A percentile compares a stretch with the other conserved stretches of the same genome.
Evolutionary conservation across 768 basidiomycete species (phyloP).

Genomic region (Macrocybe gigantea): DNA sequence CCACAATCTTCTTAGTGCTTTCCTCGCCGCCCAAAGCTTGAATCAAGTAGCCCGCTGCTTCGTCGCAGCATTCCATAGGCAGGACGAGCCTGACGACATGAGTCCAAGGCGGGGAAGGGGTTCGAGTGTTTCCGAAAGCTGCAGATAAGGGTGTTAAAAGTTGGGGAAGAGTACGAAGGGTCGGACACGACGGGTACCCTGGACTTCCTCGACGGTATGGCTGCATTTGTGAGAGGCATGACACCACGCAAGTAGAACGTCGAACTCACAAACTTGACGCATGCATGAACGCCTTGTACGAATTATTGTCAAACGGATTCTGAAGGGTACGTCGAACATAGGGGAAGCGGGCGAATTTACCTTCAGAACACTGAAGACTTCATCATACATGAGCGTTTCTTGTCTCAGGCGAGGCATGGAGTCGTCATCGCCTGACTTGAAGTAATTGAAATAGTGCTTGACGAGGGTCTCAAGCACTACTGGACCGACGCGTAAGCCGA

Average conservation of each 20-base stretch:
- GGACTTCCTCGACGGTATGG: conserved; percentile 82
- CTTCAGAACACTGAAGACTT: conserved; percentile 73
- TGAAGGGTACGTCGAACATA: neutral
- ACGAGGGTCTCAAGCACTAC: conserved; percentile 72
- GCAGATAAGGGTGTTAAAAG: neutral
- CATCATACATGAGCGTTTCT: conserved; percentile 78
- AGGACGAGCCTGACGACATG: conserved; percentile 66
- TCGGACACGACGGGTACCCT: conserved; percentile 28
- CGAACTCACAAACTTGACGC: conserved; percentile 57
- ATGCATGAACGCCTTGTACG: conserved; percentile 62
- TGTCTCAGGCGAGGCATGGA: conserved; percentile 47
- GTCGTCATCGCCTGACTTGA: conserved; percentile 35
- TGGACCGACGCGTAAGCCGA: conserved; percentile 64
- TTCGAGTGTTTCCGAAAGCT: conserved; percentile 74
- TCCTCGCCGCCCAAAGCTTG: conserved; percentile 82
- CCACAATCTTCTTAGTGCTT: conserved; percentile 61
- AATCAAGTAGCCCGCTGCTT: conserved; percentile 69
- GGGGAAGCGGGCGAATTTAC: conserved; percentile 26
- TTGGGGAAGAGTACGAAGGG: neutral
- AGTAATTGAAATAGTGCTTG: conserved; percentile 76
- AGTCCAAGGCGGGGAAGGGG: conserved; percentile 82
- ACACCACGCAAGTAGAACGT: conserved; percentile 1
- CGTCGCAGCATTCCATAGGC: conserved; percentile 69
- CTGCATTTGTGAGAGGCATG: conserved; percentile 25
- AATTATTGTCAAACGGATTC: conserved; percentile 1